phyloP scores from a whole-genome alignment of 1,284 basidiomycete genomes.

The Pholiota adiposa region DNA sequence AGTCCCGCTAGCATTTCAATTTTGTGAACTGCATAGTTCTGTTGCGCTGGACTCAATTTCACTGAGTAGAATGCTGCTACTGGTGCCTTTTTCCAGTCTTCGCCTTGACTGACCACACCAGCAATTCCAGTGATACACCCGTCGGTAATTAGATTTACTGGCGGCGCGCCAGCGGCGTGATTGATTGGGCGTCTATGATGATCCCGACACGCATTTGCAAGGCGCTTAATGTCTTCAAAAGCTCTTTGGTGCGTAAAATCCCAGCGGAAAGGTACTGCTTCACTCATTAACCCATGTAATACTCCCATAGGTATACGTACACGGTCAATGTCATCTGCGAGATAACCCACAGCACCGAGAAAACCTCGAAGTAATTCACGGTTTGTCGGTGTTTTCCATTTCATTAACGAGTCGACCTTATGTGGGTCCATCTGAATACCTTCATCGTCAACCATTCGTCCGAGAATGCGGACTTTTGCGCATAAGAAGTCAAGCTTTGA shows the following conservation, averaged over 20 bases:
- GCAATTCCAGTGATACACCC: constrained; percentile 32
- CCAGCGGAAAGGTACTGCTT: not conserved
- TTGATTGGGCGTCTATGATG: constrained; percentile 28
- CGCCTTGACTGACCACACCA: constrained; percentile 35
- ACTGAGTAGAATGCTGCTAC: constrained; percentile 42
- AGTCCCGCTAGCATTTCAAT: constrained; percentile 40
- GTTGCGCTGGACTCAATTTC: constrained; percentile 40
- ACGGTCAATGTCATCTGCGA: constrained; percentile 31
- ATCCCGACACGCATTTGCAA: constrained; percentile 19
- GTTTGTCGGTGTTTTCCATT: constrained; percentile 35
- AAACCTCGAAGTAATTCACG: constrained; percentile 29
- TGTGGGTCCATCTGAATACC: constrained; percentile 42
- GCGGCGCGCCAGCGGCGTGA: constrained; percentile 21
- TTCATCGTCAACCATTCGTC: constrained; percentile 31
- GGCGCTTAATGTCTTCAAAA: constrained; percentile 37
- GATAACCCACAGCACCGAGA: constrained; percentile 34
- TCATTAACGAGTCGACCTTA: constrained; percentile 34
- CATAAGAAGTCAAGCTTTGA: constrained; percentile 35
- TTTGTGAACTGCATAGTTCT: constrained; percentile 28
- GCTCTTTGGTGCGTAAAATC: not conserved
- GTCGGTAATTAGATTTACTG: constrained; percentile 34
- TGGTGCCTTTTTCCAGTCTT: constrained; percentile 28
- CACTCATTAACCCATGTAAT: not conserved
- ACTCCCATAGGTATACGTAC: constrained; percentile 32
- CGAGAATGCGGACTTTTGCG: constrained; percentile 33